Conservation (phyloP, 2,329 filamentous ascomycete genomes). For the Allantophomopsis cytisporea region DNA sequence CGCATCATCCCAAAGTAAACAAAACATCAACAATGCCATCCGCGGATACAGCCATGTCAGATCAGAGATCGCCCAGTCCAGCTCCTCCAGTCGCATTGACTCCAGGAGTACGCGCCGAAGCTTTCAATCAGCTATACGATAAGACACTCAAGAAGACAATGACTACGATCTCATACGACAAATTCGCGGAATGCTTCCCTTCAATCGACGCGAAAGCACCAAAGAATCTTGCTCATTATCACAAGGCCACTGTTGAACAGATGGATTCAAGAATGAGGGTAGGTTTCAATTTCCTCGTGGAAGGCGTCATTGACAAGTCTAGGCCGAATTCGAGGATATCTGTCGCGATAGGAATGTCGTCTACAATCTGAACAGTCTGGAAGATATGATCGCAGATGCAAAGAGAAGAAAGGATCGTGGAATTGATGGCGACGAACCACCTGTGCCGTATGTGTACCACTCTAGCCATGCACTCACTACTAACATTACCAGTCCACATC, state of each 20-base stretch:
- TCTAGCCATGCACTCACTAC: no score
- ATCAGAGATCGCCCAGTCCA: no score
- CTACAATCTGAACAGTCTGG: constrained; percentile 42
- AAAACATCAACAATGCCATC: neutral
- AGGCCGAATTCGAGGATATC: constrained; percentile 44
- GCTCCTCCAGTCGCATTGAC: constrained; percentile 13
- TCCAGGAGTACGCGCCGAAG: constrained; percentile 42
- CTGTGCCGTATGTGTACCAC: neutral
- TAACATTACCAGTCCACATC: constrained; percentile 26
- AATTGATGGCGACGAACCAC: no score
- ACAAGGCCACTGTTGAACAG: constrained; percentile 42
- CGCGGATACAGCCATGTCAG: neutral
- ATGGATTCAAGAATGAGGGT: constrained; percentile 38
- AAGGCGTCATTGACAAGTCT: neutral
- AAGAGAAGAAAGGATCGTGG: constrained; percentile 17
- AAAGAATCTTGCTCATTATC: constrained; percentile 36
- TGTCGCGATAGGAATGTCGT: constrained; percentile 37
- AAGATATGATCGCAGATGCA: constrained; percentile 38
- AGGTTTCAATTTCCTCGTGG: neutral
- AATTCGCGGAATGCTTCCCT: constrained; percentile 48
- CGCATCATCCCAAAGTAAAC: no score
- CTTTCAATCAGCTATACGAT: constrained; percentile 39
- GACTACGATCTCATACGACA: constrained; percentile 37
- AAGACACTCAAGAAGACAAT: constrained; percentile 38
- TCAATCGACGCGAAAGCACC: constrained; percentile 38